Conservation (phyloP, 148 eudicot species). For the Vaccinium corymbosum region DNA sequence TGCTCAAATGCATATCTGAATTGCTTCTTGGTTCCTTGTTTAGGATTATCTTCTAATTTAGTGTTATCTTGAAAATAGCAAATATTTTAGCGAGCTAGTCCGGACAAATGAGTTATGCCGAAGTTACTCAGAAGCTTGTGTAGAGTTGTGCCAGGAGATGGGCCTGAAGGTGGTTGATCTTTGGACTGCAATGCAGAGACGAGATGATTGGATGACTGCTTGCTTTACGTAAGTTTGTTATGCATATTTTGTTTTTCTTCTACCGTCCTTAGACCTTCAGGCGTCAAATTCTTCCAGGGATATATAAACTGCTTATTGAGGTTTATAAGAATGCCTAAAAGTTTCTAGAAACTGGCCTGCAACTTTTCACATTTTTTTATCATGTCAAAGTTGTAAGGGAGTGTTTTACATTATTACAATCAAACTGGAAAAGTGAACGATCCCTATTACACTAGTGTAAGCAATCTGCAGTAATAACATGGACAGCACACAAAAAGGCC, state of each 20-base stretch:
- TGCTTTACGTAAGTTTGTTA: conserved; percentile 74
- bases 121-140: conserved; percentile 77
- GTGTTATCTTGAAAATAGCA: conserved; percentile 32
- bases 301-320: neutral
- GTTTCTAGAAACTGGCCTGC: neutral
- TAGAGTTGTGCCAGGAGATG: conserved; percentile 68
- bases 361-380: neutral
- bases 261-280: neutral
- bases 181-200: conserved; percentile 74
- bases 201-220: conserved; percentile 67
- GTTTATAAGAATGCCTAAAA: neutral
- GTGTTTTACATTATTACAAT: neutral
- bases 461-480: neutral
- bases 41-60: conserved; percentile 18
- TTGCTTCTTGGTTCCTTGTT: conserved; percentile 4
- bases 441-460: neutral
- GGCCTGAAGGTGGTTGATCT: conserved; percentile 75
- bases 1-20: conserved; percentile 21
- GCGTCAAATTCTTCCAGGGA: neutral
- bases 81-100: conserved; percentile 47
- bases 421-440: neutral
- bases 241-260: neutral
- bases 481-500: neutral
- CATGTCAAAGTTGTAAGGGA: neutral
- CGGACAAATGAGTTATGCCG: conserved; percentile 86